Conservation (phyloP, 2,329 filamentous ascomycete genomes). For the Colletotrichum plurivorum region DNA sequence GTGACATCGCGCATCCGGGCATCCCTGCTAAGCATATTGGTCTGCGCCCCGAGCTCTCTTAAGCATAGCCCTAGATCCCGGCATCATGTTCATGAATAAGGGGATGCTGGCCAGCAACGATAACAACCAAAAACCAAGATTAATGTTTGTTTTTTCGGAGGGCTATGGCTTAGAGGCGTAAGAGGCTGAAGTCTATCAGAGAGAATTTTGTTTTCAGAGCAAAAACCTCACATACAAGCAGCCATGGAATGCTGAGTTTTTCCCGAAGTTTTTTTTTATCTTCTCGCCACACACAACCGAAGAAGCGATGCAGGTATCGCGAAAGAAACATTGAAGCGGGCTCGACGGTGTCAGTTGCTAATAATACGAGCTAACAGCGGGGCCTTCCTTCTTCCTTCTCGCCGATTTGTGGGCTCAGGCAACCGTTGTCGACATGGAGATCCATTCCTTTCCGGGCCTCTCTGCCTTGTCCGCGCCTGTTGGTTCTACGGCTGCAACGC, state of each 20-base stretch:
- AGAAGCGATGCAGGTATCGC: neutral
- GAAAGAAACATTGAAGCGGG: neutral
- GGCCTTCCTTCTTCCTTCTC: neutral
- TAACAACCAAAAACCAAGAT: neutral
- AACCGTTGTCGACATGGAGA: neutral
- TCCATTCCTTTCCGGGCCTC: neutral
- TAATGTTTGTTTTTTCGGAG: too few species aligned
- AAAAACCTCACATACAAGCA: too few species aligned
- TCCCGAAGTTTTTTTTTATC: too few species aligned
- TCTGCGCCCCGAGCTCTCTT: neutral
- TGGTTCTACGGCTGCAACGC: too few species aligned
- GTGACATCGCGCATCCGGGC: slow-evolving; percentile 4
- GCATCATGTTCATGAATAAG: neutral
- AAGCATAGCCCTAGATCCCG: neutral
- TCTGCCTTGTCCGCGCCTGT: neutral
- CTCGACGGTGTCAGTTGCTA: neutral
- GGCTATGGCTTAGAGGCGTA: too few species aligned
- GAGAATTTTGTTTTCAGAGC: too few species aligned
- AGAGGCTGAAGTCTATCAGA: too few species aligned
- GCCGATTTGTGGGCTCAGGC: neutral
- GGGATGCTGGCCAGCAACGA: neutral
- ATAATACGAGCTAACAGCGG: slow-evolving; percentile 5
- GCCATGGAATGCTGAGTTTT: too few species aligned
- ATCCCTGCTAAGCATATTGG: neutral
- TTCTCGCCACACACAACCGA: too few species aligned